Evolutionary conservation across 176 grass and related monocot species (phyloP).

Genomic region (Elaeis guineensis): DNA sequence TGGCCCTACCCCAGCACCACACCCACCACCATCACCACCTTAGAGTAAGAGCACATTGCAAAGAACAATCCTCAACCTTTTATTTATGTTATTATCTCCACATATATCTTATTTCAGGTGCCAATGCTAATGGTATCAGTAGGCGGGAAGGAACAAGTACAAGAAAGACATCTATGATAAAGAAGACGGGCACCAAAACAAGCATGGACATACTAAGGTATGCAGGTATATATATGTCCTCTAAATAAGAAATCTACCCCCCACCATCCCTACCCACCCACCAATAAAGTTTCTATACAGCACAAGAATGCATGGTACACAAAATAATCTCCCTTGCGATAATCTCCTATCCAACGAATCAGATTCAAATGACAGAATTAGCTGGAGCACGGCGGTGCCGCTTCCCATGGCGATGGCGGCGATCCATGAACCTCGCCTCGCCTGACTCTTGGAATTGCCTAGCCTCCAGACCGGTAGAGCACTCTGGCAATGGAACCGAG

Average conservation of each 20-base stretch:
- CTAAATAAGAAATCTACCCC: too few relatives aligned
- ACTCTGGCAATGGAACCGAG: conserved; percentile 44
- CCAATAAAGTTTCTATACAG: conserved; percentile 13
- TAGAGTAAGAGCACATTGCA: not conserved
- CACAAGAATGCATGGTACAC: conserved; percentile 18
- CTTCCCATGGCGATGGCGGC: conserved; percentile 31
- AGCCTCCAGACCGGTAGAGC: conserved; percentile 43
- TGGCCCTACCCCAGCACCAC: not conserved
- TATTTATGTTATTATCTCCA: not conserved
- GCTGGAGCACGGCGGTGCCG: conserved; percentile 15
- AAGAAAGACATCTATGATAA: too few relatives aligned
- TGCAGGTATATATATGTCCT: too few relatives aligned
- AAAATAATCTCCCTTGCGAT: not conserved
- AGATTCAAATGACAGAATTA: conserved; percentile 12
- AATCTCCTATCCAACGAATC: not conserved
- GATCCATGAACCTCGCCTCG: conserved; percentile 25
- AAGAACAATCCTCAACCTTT: not conserved
- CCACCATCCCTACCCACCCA: not conserved
- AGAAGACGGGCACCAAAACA: too few relatives aligned
- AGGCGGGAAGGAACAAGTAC: too few relatives aligned
- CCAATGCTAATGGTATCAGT: too few relatives aligned
- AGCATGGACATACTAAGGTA: too few relatives aligned
- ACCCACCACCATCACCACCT: not conserved
- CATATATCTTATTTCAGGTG: not conserved
- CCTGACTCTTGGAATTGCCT: conserved; percentile 49